Base-by-base conservation (phyloP, 257 asterid species). In the Cruciata laevipes region DNA sequence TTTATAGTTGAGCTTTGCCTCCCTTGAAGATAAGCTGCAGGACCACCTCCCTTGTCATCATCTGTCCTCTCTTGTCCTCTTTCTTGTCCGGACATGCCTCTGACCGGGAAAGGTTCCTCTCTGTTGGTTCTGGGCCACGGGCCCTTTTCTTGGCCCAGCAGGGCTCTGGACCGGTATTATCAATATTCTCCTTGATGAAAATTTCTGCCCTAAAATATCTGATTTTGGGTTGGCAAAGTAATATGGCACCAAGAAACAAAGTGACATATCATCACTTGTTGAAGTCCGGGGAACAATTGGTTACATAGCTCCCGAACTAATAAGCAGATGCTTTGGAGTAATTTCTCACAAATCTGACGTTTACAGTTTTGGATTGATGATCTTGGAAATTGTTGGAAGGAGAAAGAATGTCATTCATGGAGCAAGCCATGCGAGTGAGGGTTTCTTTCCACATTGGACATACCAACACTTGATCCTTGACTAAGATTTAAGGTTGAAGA, bases 261-360 rank as follows among this genome's bases (percentile, higher is more conserved):
- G 80, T 9, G 25, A 25, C 1, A 66, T 73, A 4, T 70, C 75
- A 13, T 47, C 55, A 70, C 13, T 42, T 42, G 5, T 42, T 11
- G 74, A 74, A 6, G 35, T 73, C 2, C 71, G 82, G 7, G 83
- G 82, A 10, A 76, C 82, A 0, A 51, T 66, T 33, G 82, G 85
- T 1, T 81, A 74, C 61, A 74, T 75, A 7, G 85, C 85, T 16
- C 85, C 85, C 0, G 82, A 81, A 70, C 64, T 75, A 8, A 44
- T 74, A 7, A 68, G 74, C 62, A 74, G 75, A 62, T n/a, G 27
- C 20, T 25, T 72, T 16, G 75, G 83, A 63, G 68, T 52, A 2
- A 75, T 81, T 2, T 77, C 82, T 23, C 67, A 80, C 33, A 80
- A 80, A 35, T 80, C 82, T 5, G 84, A 80, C 57, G 82, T 80